These are phyloP conservation scores for Pyrenochaeta sp. DNA, from an alignment of 2,329 filamentous ascomycete genomes.

Conservation along the genomic window DNA sequence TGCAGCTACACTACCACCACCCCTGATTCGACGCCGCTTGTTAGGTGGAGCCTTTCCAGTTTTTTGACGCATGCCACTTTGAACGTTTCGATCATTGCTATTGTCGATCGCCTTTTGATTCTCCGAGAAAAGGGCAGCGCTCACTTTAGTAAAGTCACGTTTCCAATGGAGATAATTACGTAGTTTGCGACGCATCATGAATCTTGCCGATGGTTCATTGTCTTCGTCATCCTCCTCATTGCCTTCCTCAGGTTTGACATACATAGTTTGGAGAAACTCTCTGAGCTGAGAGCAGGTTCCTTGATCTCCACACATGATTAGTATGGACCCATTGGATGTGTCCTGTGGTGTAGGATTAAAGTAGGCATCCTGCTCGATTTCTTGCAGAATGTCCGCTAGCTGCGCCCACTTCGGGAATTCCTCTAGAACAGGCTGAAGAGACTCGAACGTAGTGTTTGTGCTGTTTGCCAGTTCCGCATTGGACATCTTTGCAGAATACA, in stretches of 20 bases:
- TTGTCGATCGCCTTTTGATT: conserved; percentile 79
- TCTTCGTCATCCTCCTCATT: conserved; percentile 60
- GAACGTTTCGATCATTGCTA: conserved; percentile 64
- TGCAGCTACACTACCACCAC: conserved; percentile 70
- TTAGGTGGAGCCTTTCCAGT: conserved; percentile 76
- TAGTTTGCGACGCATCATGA: conserved; percentile 89
- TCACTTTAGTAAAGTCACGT: conserved; percentile 84
- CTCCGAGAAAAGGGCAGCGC: conserved; percentile 76
- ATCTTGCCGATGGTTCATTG: conserved; percentile 72
- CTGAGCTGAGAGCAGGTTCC: conserved; percentile 86
- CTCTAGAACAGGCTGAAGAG: conserved; percentile 82
- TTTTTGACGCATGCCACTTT: conserved; percentile 50
- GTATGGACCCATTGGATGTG: conserved; percentile 87
- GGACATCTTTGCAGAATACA: conserved; percentile 78
- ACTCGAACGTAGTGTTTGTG: conserved; percentile 61
- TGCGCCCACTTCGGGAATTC: conserved; percentile 94
- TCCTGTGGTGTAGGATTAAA: conserved; percentile 79
- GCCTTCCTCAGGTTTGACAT: conserved; percentile 65
- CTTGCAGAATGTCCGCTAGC: conserved; percentile 86
- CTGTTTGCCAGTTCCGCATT: conserved; percentile 60
- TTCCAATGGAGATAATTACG: conserved; percentile 92
- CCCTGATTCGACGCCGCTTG: conserved; percentile 84
- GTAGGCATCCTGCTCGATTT: conserved; percentile 90
- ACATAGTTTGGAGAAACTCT: conserved; percentile 92
- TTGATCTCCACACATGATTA: conserved; percentile 94